Conservation (phyloP, 805 yeast genomes). For the Komagataella kurtzmanii region DNA sequence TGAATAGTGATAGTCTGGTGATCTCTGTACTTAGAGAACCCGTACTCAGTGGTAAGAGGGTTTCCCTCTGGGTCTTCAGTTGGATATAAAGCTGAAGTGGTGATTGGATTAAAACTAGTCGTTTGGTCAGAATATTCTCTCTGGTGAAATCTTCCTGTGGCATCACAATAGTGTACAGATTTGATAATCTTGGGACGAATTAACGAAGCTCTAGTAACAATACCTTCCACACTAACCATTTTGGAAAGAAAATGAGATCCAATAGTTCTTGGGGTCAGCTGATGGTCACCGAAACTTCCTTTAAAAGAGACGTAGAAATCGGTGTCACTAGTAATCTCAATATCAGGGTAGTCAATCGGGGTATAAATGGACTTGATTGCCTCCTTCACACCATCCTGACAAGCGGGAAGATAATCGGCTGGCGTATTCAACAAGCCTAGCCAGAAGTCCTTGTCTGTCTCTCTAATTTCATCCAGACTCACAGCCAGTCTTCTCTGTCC, state of each 20-base stretch:
- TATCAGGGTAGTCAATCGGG: constrained; percentile 36
- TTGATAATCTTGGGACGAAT: constrained; percentile 87
- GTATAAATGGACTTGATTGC: constrained; percentile 64
- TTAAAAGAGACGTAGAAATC: constrained; percentile 66
- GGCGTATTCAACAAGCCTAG: constrained; percentile 62
- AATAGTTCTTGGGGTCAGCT: constrained; percentile 79
- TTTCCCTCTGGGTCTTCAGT: constrained; percentile 89
- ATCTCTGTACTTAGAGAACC: constrained; percentile 83
- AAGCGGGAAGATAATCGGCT: constrained; percentile 78
- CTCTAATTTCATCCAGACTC: constrained; percentile 78
- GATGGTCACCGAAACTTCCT: constrained; percentile 86
- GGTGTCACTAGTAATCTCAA: constrained; percentile 43
- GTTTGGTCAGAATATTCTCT: constrained; percentile 90
- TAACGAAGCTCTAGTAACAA: constrained; percentile 84
- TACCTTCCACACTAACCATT: constrained; percentile 84
- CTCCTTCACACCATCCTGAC: constrained; percentile 76
- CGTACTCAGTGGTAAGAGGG: constrained; percentile 81
- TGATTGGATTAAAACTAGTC: constrained; percentile 73
- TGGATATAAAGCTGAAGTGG: constrained; percentile 80
- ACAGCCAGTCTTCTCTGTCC: constrained; percentile 57
- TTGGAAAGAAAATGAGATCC: constrained; percentile 66
- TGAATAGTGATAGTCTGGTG: constrained; percentile 90
- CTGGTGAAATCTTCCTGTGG: constrained; percentile 72
- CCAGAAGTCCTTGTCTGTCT: constrained; percentile 71
- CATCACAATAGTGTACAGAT: constrained; percentile 87